Evolutionary conservation across 768 basidiomycete species (phyloP).

Genomic region (Galerina sulciceps): DNA sequence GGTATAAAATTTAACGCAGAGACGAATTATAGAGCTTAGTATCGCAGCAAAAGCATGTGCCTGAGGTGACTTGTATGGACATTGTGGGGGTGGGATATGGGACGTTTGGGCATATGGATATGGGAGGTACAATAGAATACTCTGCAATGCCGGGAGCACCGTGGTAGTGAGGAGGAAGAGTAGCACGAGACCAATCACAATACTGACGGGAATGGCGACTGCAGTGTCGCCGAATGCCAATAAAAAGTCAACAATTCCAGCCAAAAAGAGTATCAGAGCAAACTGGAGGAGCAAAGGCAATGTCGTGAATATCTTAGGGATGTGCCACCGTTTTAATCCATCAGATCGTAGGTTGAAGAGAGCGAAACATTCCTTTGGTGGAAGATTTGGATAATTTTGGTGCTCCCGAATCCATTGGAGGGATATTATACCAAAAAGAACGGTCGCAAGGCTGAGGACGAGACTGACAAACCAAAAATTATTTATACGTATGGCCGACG

Average conservation of each 20-base stretch:
- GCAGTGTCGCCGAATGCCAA: conserved; percentile 10
- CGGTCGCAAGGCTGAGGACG: conserved; percentile 21
- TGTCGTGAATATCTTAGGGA: conserved; percentile 22
- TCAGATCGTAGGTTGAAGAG: conserved; percentile 28
- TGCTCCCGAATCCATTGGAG: conserved; percentile 29
- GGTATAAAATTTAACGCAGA: too few species aligned
- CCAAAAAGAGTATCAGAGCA: conserved; percentile 30
- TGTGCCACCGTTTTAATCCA: conserved; percentile 25
- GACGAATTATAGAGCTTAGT: neutral
- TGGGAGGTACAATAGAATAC: neutral
- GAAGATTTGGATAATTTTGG: conserved; percentile 14
- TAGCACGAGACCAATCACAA: conserved; percentile 17
- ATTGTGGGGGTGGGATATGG: neutral
- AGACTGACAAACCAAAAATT: conserved; percentile 25
- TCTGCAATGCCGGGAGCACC: conserved; percentile 22
- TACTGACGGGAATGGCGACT: conserved; percentile 20
- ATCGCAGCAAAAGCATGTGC: neutral
- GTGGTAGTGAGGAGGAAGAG: conserved; percentile 22
- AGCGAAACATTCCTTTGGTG: conserved; percentile 16
- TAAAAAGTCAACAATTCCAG: conserved; percentile 26
- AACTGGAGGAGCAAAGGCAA: conserved; percentile 30
- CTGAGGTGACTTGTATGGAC: conserved; percentile 17
- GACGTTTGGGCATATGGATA: neutral
- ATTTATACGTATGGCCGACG: conserved; percentile 19
- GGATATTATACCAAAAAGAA: conserved; percentile 24